phyloP scores from a whole-genome alignment of 352 stramenopile genomes.

The Thalassiosira livingstoniorum region DNA sequence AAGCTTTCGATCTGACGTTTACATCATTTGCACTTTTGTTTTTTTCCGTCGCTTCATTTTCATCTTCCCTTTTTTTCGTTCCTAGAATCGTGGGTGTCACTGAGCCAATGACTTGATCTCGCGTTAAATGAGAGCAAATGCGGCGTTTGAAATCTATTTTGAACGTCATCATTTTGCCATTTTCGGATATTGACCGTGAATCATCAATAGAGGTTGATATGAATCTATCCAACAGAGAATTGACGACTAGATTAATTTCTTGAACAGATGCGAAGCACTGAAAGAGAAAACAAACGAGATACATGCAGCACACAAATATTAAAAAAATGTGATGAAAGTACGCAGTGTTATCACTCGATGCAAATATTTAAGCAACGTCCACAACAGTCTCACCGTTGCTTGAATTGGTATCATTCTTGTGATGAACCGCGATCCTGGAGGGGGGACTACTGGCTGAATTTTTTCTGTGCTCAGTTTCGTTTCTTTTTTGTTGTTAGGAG shows the following conservation, averaged over 20 bases:
- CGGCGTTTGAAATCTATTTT: constrained; percentile 72
- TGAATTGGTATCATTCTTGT: constrained; percentile 83
- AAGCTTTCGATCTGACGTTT: not conserved
- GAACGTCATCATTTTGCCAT: constrained; percentile 53
- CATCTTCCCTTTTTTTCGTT: not conserved
- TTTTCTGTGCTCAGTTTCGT: not conserved
- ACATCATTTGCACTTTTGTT: too few species aligned
- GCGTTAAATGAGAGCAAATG: constrained; percentile 58
- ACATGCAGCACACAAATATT: not conserved
- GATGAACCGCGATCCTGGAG: constrained; percentile 71
- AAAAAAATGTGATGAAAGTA: constrained; percentile 9
- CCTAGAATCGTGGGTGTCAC: constrained; percentile 50
- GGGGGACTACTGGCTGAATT: constrained; percentile 21
- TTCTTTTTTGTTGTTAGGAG: not conserved
- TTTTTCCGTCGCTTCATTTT: too few species aligned
- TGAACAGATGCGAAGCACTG: constrained; percentile 72
- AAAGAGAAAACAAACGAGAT: constrained; percentile 3
- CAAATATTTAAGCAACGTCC: not conserved
- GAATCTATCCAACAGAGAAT: constrained; percentile 57
- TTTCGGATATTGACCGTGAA: too few species aligned
- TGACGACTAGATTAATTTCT: constrained; percentile 66
- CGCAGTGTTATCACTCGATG: not conserved
- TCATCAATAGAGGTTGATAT: constrained; percentile 32
- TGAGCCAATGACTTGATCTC: constrained; percentile 63
- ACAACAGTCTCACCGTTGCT: constrained; percentile 61